phyloP scores from a whole-genome alignment of 2,329 filamentous ascomycete genomes.

The Drechslerella dactyloides region DNA sequence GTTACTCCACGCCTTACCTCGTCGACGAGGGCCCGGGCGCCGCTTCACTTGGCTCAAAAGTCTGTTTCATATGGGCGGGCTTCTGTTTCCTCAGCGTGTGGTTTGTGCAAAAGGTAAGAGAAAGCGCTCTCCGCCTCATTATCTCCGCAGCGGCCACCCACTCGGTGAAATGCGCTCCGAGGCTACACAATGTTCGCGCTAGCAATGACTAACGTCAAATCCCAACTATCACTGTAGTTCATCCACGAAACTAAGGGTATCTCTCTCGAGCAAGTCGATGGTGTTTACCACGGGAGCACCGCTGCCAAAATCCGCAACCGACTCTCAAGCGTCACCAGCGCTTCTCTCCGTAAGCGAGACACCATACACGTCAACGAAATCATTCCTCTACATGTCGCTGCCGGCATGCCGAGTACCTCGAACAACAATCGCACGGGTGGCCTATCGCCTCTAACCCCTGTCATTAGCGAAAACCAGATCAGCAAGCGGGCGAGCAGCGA shows the following conservation, averaged over 20 bases:
- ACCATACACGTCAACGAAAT: slow-evolving; percentile 48
- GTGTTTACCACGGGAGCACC: slow-evolving; percentile 47
- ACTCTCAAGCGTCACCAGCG: slow-evolving; percentile 46
- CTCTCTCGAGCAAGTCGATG: slow-evolving; percentile 77
- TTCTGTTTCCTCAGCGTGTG: slow-evolving; percentile 74
- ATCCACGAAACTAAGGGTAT: slow-evolving; percentile 77
- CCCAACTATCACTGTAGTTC: slow-evolving; percentile 25
- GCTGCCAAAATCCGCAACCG: slow-evolving; percentile 50
- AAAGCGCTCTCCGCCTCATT: background rate
- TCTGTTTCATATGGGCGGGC: slow-evolving; percentile 82
- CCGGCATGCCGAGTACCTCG: slow-evolving; percentile 20
- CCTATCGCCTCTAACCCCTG: slow-evolving; percentile 38
- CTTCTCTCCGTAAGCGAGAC: slow-evolving; percentile 41
- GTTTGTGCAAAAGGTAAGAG: slow-evolving; percentile 66
- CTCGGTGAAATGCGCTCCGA: slow-evolving; percentile 37
- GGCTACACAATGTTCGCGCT: slow-evolving; percentile 11
- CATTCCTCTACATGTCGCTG: slow-evolving; percentile 38
- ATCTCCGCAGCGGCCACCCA: slow-evolving; percentile 20
- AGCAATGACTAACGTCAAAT: slow-evolving; percentile 5
- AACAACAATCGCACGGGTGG: background rate
- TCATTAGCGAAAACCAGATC: slow-evolving; percentile 21
- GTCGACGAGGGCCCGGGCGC: slow-evolving; percentile 72
- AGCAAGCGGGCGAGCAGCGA: slow-evolving; percentile 25
- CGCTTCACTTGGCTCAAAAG: slow-evolving; percentile 72
- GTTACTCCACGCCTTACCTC: slow-evolving; percentile 80